Conservation (phyloP, 768 basidiomycete species). For the Lactarius vividus region DNA sequence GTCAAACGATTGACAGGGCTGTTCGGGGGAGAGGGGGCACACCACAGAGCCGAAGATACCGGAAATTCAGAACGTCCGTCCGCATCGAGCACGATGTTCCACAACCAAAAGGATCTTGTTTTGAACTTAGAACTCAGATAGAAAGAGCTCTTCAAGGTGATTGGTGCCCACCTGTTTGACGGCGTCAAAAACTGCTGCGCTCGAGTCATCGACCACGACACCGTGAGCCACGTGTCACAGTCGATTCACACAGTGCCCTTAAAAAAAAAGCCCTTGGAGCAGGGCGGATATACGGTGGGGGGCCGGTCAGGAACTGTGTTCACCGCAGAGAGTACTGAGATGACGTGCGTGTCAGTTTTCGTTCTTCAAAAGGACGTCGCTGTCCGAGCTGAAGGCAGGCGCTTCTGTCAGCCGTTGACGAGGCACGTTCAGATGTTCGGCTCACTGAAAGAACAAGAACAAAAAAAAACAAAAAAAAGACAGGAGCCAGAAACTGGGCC, state of each 20-base stretch:
- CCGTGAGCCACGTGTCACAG: background rate
- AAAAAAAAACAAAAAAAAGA: background rate
- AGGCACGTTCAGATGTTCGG: background rate
- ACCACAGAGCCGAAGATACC: background rate
- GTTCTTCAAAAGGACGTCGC: background rate
- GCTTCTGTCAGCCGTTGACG: background rate
- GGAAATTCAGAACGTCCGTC: conserved; percentile 4
- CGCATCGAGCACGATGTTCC: background rate
- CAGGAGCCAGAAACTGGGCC: background rate
- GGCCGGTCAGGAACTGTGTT: background rate
- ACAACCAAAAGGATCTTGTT: background rate
- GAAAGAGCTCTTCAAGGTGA: background rate
- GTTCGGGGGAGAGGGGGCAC: background rate
- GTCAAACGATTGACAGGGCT: background rate
- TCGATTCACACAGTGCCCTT: background rate
- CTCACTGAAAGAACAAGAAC: background rate
- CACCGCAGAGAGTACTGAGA: background rate
- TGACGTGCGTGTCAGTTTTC: background rate
- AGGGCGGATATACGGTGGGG: background rate
- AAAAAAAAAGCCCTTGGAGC: background rate
- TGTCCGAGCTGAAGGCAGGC: background rate
- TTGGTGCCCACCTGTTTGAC: background rate
- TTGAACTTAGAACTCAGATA: background rate
- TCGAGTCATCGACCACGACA: background rate
- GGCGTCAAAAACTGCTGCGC: conserved; percentile 2